Evolutionary conservation across 1,284 basidiomycete species (phyloP), one percentile per base, ranked within the genome.

Genomic region (Boletus calvinii): DNA sequence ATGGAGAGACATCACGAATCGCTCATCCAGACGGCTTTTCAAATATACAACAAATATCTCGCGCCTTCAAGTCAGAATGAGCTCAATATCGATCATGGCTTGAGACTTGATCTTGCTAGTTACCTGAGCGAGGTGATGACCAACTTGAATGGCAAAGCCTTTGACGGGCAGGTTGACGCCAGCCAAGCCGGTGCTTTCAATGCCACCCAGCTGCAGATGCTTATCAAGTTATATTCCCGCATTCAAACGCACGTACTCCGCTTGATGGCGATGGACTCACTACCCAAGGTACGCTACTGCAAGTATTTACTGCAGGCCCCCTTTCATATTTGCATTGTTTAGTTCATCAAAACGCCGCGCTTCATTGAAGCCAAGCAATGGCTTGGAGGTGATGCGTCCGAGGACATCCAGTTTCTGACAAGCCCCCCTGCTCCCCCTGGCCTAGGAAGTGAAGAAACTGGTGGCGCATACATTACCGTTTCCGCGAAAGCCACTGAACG

Each of bases 1-100:
- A 98, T 98, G 96, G 96, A 98, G 74, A 87, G 84, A 62, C 96
- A 99, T 71, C 95, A 99, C 76, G 93, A 96, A 69, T 85, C 93
- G 40, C 78, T 99, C 60, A 94, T 98, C 62, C 86, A 91, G 60
- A 95, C 93, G 62, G 94, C 96, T 2, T 94, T 96, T 61, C 83
- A 90, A 53, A 98, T 99, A 62, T 94, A 92, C 76, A 90, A 90
- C 79, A 94, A 85, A 47, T 99, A 98, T 66, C 85, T 99, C 29
- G 96, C 95, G 0, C 95, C 94, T 0, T 92, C 93, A 22, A 95
- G 92, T 67, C 91, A 89, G 54, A 94, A 88, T 72, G 96, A 99
- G 73, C 83, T 99, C 54, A 99, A 99, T 74, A 98, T 99, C 61
- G 97, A 99, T 69, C 96, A 99, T 72, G 92, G 90, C 45, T 77